Conservation (phyloP, 176 grass and related monocot genomes). For the Hsuehochloa calcarea region DNA sequence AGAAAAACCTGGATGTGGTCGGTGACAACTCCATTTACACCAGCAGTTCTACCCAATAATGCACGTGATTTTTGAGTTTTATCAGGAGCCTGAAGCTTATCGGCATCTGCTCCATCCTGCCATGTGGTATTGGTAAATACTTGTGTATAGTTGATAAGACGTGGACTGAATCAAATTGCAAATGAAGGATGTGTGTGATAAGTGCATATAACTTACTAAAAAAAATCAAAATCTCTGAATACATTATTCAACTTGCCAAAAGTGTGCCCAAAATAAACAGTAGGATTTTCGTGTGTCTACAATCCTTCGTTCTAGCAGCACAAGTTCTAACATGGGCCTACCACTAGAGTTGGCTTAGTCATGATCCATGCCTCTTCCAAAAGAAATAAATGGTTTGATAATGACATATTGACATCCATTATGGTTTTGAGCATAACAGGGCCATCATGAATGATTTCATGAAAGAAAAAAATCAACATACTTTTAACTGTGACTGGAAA, state of each 20-base stretch:
- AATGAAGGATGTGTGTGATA: neutral
- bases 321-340: neutral
- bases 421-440: neutral
- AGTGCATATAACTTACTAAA: neutral
- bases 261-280: neutral
- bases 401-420: neutral
- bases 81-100: constrained; percentile 64
- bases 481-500: neutral
- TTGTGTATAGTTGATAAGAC: neutral
- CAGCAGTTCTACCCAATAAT: constrained; percentile 66
- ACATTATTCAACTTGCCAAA: neutral
- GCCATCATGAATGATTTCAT: neutral
- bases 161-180: neutral
- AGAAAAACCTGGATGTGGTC: constrained; percentile 78
- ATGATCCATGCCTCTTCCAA: neutral
- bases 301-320: neutral
- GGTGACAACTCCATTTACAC: constrained; percentile 76
- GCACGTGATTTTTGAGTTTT: constrained; percentile 66
- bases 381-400: constrained; percentile 14
- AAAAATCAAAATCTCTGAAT: neutral
- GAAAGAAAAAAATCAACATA: neutral
- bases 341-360: neutral
- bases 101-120: constrained; percentile 79
- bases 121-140: neutral
- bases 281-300: neutral